These are phyloP conservation scores for Gracilaria gracilis DNA, from an alignment of 23 red algal species.

Conservation along the genomic window DNA sequence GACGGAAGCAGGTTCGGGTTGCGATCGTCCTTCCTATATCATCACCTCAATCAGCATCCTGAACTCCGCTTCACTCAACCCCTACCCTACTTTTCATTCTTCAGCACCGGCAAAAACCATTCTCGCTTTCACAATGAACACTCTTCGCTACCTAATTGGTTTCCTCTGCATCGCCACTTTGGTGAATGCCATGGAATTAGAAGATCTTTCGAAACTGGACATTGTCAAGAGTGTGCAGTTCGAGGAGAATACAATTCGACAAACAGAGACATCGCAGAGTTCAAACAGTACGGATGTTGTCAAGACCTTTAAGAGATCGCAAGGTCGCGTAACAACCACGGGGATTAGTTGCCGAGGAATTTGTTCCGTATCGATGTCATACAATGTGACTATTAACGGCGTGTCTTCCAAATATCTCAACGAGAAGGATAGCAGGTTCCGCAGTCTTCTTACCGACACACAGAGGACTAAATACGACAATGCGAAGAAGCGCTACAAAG, in stretches of 20 bases:
- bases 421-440: slow-evolving; percentile 7
- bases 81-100: too few relatives aligned
- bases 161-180: too few relatives aligned
- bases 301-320: neutral
- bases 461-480: neutral
- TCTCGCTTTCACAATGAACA: too few relatives aligned
- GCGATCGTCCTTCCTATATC: too few relatives aligned
- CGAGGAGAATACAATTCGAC: neutral
- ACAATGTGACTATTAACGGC: neutral
- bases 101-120: too few relatives aligned
- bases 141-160: too few relatives aligned
- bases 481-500: slow-evolving; percentile 4
- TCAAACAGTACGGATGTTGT: too few relatives aligned
- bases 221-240: slow-evolving; percentile 1
- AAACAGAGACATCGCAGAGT: neutral
- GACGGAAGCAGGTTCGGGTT: too few relatives aligned
- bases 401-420: neutral
- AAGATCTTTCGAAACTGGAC: neutral
- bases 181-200: too few relatives aligned
- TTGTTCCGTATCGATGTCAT: slow-evolving; percentile 4
- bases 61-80: too few relatives aligned
- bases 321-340: neutral
- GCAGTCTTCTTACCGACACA: neutral
- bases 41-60: too few relatives aligned
- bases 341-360: neutral